Evolutionary conservation across 176 grass and related monocot genomes (phyloP), one percentile per base, ranked within the genome.

Genomic region (Pontederia paniculata): DNA sequence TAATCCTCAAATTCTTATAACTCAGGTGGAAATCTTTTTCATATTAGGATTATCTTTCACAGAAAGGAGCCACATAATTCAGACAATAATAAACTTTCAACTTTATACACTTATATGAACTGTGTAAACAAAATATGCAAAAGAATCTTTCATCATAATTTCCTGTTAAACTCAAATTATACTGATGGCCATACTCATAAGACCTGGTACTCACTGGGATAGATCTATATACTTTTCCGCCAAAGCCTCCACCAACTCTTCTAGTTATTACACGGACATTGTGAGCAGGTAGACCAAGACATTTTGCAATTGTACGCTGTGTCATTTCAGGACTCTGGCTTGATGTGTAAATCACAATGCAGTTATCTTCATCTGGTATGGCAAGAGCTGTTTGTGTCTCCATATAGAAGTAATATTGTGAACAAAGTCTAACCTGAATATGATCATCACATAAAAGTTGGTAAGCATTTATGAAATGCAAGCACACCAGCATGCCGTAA

Each of bases 391-490:
- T 73, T 13, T 91, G 82, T 58, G 78, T 91, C 62, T 90, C 87
- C 87, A 89, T 89, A 48, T 89, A 89, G 63, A 85, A 91, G 50
- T 82, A 70, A 23, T 91, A 85, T 23, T 91, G 78, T 50, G 78
- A 82, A 42, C 62, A 68, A 62, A 91, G 71, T 63, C 85, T 85
- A 63, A 91, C 82, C 87, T 91, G 78, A 54, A 71, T 55, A 16
- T 20, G 50, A 31, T 54, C 54, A 57, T 47, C 25, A 42, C 12
- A 47, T 58, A 6, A 8, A 42, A 22, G 28, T 37, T 3, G 28
- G 28, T 37, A 5, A 37, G 7, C 28, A n/a, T 37, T 6, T 31
- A 62, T 53, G 23, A 41, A 77, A 58, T 8, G 58, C 12, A 16
- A 50, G 18, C 10, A 19, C 10, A 42, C 12, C 12, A 46, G 48